Conservation (phyloP, 2,329 filamentous ascomycete species). For the Aspergillus jensenii region DNA sequence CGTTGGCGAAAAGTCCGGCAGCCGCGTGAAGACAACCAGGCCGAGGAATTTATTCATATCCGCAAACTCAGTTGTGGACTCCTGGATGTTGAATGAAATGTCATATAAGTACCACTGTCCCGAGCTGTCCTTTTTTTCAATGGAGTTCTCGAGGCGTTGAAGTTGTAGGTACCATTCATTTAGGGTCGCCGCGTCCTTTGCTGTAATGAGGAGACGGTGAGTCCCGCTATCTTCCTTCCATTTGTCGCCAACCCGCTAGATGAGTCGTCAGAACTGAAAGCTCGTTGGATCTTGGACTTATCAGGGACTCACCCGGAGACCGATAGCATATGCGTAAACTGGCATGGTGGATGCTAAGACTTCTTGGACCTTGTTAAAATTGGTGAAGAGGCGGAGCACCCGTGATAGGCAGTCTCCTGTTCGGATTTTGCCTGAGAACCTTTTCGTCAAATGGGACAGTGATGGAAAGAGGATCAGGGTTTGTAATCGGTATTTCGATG, state of each 20-base stretch:
- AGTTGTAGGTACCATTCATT: neutral
- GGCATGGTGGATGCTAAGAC: neutral
- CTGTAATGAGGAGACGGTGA: neutral
- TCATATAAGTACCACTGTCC: neutral
- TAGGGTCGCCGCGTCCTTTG: neutral
- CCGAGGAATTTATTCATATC: neutral
- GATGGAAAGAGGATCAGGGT: too few species aligned
- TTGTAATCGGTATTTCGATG: too few species aligned
- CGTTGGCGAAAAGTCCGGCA: too few species aligned
- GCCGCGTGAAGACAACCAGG: neutral
- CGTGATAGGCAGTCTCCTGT: too few species aligned
- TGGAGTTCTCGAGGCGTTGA: neutral
- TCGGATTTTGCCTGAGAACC: too few species aligned
- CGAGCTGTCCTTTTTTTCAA: neutral
- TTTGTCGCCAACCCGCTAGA: too few species aligned
- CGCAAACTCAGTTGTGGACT: neutral
- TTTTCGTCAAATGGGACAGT: too few species aligned
- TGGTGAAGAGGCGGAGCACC: too few species aligned
- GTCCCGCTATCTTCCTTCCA: neutral
- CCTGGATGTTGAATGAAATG: neutral
- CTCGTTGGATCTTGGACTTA: neutral
- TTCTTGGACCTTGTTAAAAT: too few species aligned
- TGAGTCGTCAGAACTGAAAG: too few species aligned
- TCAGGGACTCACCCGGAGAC: neutral
- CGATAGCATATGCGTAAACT: too few species aligned